Evolutionary conservation across 257 asterid species (phyloP), one percentile per base, ranked within the genome.

Genomic region (Nicotiana sylvestris): DNA sequence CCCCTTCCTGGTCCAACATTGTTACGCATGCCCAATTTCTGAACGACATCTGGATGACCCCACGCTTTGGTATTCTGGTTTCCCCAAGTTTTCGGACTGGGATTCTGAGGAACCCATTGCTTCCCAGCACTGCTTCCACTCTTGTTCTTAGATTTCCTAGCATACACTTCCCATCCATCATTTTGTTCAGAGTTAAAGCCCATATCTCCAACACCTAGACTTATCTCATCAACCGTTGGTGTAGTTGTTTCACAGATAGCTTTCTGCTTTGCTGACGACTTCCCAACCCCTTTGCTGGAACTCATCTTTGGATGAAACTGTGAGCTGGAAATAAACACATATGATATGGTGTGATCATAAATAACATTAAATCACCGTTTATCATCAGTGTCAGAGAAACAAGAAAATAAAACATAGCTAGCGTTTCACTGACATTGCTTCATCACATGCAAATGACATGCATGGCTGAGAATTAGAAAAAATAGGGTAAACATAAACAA

Each of bases 91-190:
- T 49, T 25, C 66, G 91, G n/a, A 87, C n/a, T 70, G 62, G 91
- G 83, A 43, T 82, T 74, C 80, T 84, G 91, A 57, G 90, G 67
- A 76, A 9, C 77, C 87, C 83, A 81, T 82, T 88, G 94, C 61
- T 86, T 87, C 18, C 86, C 77, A 29, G 88, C 82, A 81, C 56
- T 84, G 76, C 53, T 78, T 79, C 82, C 92, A 69, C 81, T 77
- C 84, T 65, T 93, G 82, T 85, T 88, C 84, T 92, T 93, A 5
- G 92, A 65, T 74, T 93, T 95, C 83, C 86, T 92, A 0, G 82
- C 87, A 32, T 62, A 85, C 25, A 91, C 93, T 85, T 90, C 94
- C 98, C 98, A 91, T 17, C 93, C 98, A 30, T 88, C 97, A 65
- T 85, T 90, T 80, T 88, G 82, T 39, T 85, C 61, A 61, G 87